Percentiles rank a stretch among this genome's conserved stretches.
Evolutionary conservation across 441 rosid species (phyloP).

Genomic region (Manihot esculenta): DNA sequence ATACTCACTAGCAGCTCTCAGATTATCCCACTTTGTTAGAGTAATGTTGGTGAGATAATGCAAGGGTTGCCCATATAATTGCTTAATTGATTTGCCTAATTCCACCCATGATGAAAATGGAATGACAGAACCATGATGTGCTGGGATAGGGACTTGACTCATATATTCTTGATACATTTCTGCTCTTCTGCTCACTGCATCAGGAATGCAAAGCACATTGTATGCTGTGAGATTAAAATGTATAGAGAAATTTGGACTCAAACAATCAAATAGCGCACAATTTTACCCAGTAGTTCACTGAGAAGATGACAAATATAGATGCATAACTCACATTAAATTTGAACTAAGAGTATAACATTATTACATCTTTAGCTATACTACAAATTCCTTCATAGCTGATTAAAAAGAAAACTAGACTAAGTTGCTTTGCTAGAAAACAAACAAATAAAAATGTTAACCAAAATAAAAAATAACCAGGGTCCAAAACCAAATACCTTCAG

Average conservation of each 20-base stretch:
- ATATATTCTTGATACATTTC: constrained; percentile 85
- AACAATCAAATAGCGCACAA: neutral
- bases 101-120: constrained; percentile 79
- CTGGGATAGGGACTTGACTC: constrained; percentile 60
- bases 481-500: constrained; percentile 42
- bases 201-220: constrained; percentile 29
- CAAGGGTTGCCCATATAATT: constrained; percentile 73
- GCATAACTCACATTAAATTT: neutral
- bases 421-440: neutral
- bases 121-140: constrained; percentile 61
- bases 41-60: constrained; percentile 80
- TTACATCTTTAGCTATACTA: neutral
- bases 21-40: constrained; percentile 71
- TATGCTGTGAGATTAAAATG: neutral
- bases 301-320: neutral
- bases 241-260: neutral
- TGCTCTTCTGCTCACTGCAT: constrained; percentile 51
- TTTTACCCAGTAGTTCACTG: neutral
- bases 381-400: neutral
- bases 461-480: neutral
- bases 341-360: neutral
- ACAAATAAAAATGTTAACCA: constrained; percentile 1
- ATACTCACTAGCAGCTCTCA: constrained; percentile 49
- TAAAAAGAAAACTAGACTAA: neutral
- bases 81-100: constrained; percentile 67